phyloP scores from a whole-genome alignment of 2,329 filamentous ascomycete genomes.

The Arachnopeziza araneosa region DNA sequence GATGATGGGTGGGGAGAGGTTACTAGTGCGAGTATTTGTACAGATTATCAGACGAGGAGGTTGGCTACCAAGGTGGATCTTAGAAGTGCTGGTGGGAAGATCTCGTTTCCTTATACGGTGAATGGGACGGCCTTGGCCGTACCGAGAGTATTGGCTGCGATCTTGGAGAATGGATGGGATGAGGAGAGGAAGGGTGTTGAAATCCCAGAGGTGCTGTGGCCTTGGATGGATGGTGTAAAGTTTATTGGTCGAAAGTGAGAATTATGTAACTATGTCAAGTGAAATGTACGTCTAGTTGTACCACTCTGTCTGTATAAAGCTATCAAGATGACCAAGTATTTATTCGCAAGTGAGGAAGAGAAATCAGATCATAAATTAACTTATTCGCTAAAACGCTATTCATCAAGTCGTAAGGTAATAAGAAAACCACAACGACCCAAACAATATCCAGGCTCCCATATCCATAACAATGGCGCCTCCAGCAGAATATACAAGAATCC shows the following conservation, averaged over 20 bases:
- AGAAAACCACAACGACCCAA: slow-evolving; percentile 2
- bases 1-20: slow-evolving; percentile 87
- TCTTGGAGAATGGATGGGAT: slow-evolving; percentile 89
- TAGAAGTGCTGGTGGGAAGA: slow-evolving; percentile 41
- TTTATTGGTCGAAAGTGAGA: slow-evolving; percentile 40
- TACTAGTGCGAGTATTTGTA: slow-evolving; percentile 84
- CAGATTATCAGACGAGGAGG: slow-evolving; percentile 86
- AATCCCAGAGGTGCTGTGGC: slow-evolving; percentile 72
- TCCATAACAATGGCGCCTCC: not conserved
- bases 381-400: slow-evolving; percentile 24
- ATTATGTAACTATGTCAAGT: not conserved
- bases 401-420: slow-evolving; percentile 15
- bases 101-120: slow-evolving; percentile 78
- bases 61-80: slow-evolving; percentile 68
- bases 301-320: not conserved
- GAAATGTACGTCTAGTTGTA: not conserved
- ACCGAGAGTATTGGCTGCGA: slow-evolving; percentile 79
- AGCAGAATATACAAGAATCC: not conserved
- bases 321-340: not conserved
- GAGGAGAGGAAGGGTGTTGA: slow-evolving; percentile 59
- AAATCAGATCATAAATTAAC: not conserved
- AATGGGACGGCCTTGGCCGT: slow-evolving; percentile 94
- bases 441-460: not conserved
- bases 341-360: not conserved
- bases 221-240: slow-evolving; percentile 76